Evolutionary conservation across 805 yeast species (phyloP), one percentile per base, ranked within the genome.

Genomic region (Saccharomycopsis selenospora): DNA sequence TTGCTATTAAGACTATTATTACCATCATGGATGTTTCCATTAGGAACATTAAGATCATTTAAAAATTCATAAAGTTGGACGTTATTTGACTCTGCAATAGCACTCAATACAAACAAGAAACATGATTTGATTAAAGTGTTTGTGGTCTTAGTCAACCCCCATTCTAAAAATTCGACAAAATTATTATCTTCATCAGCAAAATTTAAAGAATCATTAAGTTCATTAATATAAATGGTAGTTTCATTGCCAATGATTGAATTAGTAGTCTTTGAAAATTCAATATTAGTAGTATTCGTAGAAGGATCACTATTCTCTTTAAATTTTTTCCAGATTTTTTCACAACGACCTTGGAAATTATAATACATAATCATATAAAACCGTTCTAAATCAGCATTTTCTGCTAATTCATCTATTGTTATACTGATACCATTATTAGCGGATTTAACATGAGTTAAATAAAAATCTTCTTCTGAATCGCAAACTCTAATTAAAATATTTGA

Each of bases 91-190:
- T 43, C 46, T 2, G 93, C 72, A 36, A 91, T 68, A 4, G 93
- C 82, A 2, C 95, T 80, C 49, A 91, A 68, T 72, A 91, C 75
- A 49, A 87, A 71, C 55, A 90, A 79, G 58, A 82, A 88, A 0
- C 95, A 77, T 0, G 98, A 84, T 45, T 87, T 77, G 68, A 89
- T 86, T 43, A 88, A 69, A 7, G 91, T 82, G 42, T 51, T 13
- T 87, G 87, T 52, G 81, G 88, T 57, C 85, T 80, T 51, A 78
- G 79, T 14, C 2, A 93, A 71, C 0, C 95, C 95, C 98, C 98
- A 93, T 48, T 77, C 77, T 36, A 91, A 69, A 55, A 93, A 90
- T 0, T 96, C 97, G 58, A 77, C 72, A 1, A 87, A 69, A 49
- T 80, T 80, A 11, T 82, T 75, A 46, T 75, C 79, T 17, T 75